phyloP scores from a whole-genome alignment of 805 yeast genomes.

The Metahyphopichia silvanorum region DNA sequence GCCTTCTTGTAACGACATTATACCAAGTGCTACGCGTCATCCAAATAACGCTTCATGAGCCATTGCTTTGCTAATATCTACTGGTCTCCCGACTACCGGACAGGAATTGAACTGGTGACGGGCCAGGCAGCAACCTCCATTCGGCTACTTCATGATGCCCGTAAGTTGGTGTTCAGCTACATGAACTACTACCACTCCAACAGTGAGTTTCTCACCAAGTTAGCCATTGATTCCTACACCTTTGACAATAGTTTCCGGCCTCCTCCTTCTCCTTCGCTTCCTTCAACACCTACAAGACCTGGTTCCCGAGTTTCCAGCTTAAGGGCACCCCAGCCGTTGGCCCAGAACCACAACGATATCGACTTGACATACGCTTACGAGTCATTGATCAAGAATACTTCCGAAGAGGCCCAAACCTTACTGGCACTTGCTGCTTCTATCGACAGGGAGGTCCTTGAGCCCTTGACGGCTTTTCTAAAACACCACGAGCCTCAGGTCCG shows the following conservation, averaged over 20 bases:
- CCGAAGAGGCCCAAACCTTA: slow-evolving; percentile 20
- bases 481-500: slow-evolving; percentile 32
- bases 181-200: slow-evolving; percentile 34
- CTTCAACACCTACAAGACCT: neutral
- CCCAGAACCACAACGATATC: no score
- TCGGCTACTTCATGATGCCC: slow-evolving; percentile 38
- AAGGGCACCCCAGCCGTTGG: no score
- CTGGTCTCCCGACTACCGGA: slow-evolving; percentile 40
- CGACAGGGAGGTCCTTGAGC: slow-evolving; percentile 30
- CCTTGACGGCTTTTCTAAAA: slow-evolving; percentile 33
- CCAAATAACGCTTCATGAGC: no score
- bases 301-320: neutral
- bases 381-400: slow-evolving; percentile 15
- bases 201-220: slow-evolving; percentile 28
- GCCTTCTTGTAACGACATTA: no score
- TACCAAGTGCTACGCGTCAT: no score
- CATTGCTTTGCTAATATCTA: slow-evolving; percentile 35
- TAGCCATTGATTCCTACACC: slow-evolving; percentile 21
- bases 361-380: slow-evolving; percentile 5
- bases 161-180: slow-evolving; percentile 33
- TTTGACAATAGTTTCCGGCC: slow-evolving; percentile 19
- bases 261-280: neutral
- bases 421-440: slow-evolving; percentile 27
- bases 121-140: slow-evolving; percentile 30
- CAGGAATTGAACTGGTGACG: slow-evolving; percentile 31